Evolutionary conservation across 2,329 filamentous ascomycete species (phyloP), one percentile per base, ranked within the genome.

Genomic region (Hymenoscyphus fraxineus): DNA sequence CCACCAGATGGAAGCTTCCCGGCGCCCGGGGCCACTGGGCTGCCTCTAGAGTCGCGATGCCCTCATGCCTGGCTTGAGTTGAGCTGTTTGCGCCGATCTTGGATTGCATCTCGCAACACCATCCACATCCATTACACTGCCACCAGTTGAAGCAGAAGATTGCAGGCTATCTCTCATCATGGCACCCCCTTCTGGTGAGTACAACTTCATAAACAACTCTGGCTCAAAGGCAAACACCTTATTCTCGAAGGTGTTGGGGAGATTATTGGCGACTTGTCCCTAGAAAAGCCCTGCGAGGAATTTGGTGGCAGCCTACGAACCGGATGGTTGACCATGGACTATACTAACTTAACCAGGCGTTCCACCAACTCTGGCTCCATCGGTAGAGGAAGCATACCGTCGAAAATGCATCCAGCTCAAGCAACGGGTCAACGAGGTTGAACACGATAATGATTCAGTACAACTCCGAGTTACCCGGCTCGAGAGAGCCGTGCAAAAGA

Each of bases 321-420:
- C 19, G 2, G 19, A 16, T 2, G 2, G 3, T 3, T 6, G 9
- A 2, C 44, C 16, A 35, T 3, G 16, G 15, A 55, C 39, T n/a
- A 62, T 41, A 10, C 22, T 39, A 32, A 32, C 57, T 39, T 44
- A 51, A 59, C 13, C 39, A 47, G 65, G 40, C 22, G 79, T 85
- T 62, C 85, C 85, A 38, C 85, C 86, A 16, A 78, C 85, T 51
- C 81, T 90, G 3, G 92, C 94, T 22, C 94, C 95, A 16, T 96
- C 93, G 16, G 93, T 98, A 68, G 94, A 99, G 78, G 90, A 94
- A 76, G 93, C 94, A 60, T 99, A 98, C 79, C 93, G 95, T 73
- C 87, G 92, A 69, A 98, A 99, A 86, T 98, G 94, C 78, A 92
- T 97, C 75, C 91, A 96, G 72, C 85, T 99, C 27, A 96, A 96